These are phyloP conservation scores for Schizochytrium sp. DNA, from an alignment of 108 stramenopile species.

Conservation along the genomic window DNA sequence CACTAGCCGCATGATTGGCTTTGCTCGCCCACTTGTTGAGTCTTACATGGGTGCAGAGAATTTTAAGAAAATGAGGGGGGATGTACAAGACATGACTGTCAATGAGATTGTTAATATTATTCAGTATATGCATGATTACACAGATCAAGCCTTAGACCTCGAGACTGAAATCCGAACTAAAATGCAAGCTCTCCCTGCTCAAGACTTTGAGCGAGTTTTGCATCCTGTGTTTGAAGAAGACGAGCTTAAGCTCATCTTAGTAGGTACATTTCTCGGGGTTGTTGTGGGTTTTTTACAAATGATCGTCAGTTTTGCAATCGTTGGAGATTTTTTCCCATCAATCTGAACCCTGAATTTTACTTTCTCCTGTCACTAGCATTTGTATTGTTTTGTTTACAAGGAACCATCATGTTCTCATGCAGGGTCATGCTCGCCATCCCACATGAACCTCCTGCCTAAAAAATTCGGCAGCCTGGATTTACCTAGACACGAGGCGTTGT, in stretches of 20 bases:
- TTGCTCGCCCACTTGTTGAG: slow-evolving; percentile 12
- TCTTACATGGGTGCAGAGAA: slow-evolving; percentile 9
- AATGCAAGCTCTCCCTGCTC: slow-evolving; percentile 82
- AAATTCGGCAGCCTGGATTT: too few relatives aligned
- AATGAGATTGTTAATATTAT: slow-evolving; percentile 46
- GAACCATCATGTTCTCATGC: too few relatives aligned
- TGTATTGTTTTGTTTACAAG: too few relatives aligned
- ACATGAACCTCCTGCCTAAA: too few relatives aligned
- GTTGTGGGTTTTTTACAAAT: slow-evolving; percentile 87
- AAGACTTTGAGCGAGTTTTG: slow-evolving; percentile 89
- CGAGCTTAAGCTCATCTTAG: slow-evolving; percentile 89
- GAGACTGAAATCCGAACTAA: slow-evolving; percentile 82
- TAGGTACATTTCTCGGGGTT: slow-evolving; percentile 90
- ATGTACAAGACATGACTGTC: slow-evolving; percentile 61
- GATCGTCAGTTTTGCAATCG: slow-evolving; percentile 62
- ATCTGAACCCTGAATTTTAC: background rate
- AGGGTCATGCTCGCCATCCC: too few relatives aligned
- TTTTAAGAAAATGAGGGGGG: slow-evolving; percentile 46
- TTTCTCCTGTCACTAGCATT: too few relatives aligned
- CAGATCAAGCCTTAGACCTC: slow-evolving; percentile 76
- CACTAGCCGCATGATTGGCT: slow-evolving; percentile 57
- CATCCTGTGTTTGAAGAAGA: slow-evolving; percentile 98
- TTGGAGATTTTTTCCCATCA: slow-evolving; percentile 56
- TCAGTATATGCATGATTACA: slow-evolving; percentile 74
- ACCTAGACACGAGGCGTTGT: too few relatives aligned